Evolutionary conservation across 371 early-diverging fungal genomes (phyloP).

Genomic region (Circinella minor): DNA sequence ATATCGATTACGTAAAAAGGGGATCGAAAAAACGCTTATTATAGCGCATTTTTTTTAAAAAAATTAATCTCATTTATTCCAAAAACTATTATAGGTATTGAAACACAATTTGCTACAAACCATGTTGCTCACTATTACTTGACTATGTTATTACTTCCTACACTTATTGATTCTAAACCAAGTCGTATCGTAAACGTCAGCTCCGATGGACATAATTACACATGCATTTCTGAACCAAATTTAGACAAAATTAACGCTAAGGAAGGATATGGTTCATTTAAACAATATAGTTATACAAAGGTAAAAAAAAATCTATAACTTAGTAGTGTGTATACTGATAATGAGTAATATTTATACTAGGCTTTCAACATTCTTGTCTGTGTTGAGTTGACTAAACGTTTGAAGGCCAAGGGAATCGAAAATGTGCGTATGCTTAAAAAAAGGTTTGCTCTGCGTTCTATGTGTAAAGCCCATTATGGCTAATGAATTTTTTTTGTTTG

Average conservation of each 20-base stretch:
- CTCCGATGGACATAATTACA: slow-evolving; percentile 48
- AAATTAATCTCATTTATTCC: background rate
- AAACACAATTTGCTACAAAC: slow-evolving; percentile 58
- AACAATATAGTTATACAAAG: slow-evolving; percentile 29
- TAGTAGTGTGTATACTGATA: background rate
- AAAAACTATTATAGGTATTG: slow-evolving; percentile 21
- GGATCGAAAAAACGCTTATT: background rate
- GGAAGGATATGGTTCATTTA: slow-evolving; percentile 23
- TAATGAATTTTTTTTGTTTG: background rate
- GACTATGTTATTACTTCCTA: slow-evolving; percentile 67
- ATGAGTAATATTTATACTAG: slow-evolving; percentile 5
- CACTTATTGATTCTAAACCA: slow-evolving; percentile 55
- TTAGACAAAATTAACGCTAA: slow-evolving; percentile 50
- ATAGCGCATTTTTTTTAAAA: too few species aligned
- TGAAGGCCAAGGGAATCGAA: slow-evolving; percentile 40
- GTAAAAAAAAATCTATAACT: background rate
- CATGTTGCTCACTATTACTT: slow-evolving; percentile 80
- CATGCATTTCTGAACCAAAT: slow-evolving; percentile 22
- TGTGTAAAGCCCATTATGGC: background rate
- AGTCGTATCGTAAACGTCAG: slow-evolving; percentile 64
- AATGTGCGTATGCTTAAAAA: background rate
- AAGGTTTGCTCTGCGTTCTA: background rate
- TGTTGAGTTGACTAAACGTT: slow-evolving; percentile 39
- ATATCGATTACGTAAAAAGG: background rate
- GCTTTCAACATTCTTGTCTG: slow-evolving; percentile 45